Conservation (phyloP, 768 basidiomycete species). For the Naganishia onofrii region DNA sequence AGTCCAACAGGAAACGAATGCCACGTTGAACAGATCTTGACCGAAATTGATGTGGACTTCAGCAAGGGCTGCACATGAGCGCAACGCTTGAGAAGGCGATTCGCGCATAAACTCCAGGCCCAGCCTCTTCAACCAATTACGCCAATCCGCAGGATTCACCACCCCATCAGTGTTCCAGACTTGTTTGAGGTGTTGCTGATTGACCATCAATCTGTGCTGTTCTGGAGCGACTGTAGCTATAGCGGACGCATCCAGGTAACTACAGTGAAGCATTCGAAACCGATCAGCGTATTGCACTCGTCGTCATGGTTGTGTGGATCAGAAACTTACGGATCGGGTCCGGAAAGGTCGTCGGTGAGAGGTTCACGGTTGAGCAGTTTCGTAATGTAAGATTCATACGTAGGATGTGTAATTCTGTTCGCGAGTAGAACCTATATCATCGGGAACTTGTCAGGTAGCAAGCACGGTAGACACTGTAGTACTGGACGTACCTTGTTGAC, state of each 20-base stretch:
- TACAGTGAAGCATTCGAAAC: conserved; percentile 56
- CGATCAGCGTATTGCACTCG: conserved; percentile 54
- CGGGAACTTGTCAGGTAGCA: neutral
- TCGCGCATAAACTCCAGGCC: conserved; percentile 97
- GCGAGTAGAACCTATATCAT: conserved; percentile 66
- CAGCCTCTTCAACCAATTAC: conserved; percentile 89
- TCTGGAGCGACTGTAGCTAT: conserved; percentile 60
- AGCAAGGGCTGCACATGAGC: conserved; percentile 90
- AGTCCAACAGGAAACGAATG: conserved; percentile 95
- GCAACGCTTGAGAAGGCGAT: conserved; percentile 94
- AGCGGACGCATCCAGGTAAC: conserved; percentile 25
- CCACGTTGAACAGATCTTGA: conserved; percentile 93
- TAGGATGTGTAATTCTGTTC: conserved; percentile 71
- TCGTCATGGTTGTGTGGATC: conserved; percentile 50
- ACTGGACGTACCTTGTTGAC: conserved; percentile 74
- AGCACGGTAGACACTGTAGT: neutral
- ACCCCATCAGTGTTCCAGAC: conserved; percentile 88
- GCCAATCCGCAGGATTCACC: conserved; percentile 74
- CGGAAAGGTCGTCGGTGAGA: conserved; percentile 76
- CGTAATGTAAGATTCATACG: conserved; percentile 81
- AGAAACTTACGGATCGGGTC: conserved; percentile 64
- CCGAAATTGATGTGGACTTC: conserved; percentile 87
- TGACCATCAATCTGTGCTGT: conserved; percentile 82
- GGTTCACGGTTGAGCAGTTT: conserved; percentile 90
- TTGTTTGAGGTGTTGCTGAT: conserved; percentile 93